phyloP scores from a whole-genome alignment of 768 basidiomycete species.

The Tylopilus cervinicoccineus region DNA sequence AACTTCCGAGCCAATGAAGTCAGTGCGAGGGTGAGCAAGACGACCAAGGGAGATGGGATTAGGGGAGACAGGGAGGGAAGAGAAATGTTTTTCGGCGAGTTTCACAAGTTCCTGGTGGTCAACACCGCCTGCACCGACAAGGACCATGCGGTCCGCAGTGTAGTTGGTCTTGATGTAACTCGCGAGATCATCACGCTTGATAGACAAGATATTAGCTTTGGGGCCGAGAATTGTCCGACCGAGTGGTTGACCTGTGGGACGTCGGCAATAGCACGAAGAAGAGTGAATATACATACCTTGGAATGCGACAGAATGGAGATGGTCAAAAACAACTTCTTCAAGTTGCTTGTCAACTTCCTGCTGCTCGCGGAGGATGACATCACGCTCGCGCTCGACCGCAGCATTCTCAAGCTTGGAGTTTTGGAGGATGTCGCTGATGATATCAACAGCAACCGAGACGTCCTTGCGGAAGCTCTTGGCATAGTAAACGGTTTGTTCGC shows the following conservation, averaged over 20 bases:
- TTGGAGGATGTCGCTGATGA: slow-evolving; percentile 97
- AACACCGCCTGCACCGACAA: slow-evolving; percentile 95
- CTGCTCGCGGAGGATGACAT: slow-evolving; percentile 95
- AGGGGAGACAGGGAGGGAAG: slow-evolving; percentile 78
- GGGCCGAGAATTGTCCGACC: slow-evolving; percentile 98
- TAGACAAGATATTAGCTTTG: slow-evolving; percentile 92
- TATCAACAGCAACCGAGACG: slow-evolving; percentile 85
- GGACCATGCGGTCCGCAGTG: slow-evolving; percentile 97
- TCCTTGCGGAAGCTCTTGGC: slow-evolving; percentile 98
- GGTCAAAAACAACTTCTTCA: slow-evolving; percentile 98
- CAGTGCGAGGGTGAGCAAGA: slow-evolving; percentile 67
- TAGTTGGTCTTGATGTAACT: slow-evolving; percentile 97
- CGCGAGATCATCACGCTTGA: slow-evolving; percentile 83
- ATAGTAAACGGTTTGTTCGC: slow-evolving; percentile 99
- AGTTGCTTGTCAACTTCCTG: slow-evolving; percentile 99
- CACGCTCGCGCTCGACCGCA: slow-evolving; percentile 93
- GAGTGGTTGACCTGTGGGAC: slow-evolving; percentile 74
- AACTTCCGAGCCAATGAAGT: slow-evolving; percentile 92
- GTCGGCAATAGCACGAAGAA: slow-evolving; percentile 8
- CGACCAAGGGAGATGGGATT: slow-evolving; percentile 88
- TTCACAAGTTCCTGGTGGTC: slow-evolving; percentile 90
- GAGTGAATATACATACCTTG: slow-evolving; percentile 52
- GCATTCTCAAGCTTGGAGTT: slow-evolving; percentile 87
- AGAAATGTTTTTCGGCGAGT: slow-evolving; percentile 93
- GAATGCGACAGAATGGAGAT: slow-evolving; percentile 95